phyloP scores from a whole-genome alignment of 768 basidiomycete species.

The Pleurotus sapidus region DNA sequence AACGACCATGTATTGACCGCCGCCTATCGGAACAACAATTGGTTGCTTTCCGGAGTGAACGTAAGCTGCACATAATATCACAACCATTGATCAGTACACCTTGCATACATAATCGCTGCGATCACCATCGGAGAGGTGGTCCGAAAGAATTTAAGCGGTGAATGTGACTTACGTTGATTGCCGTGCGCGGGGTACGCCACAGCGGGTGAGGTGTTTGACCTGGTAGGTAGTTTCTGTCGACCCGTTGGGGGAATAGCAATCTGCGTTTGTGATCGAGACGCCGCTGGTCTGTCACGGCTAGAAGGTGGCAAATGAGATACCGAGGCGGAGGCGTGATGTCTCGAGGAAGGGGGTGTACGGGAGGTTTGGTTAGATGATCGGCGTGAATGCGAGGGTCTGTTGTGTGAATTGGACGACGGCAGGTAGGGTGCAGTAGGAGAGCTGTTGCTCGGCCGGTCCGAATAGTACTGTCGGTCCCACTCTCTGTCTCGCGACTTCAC shows the following conservation, averaged over 20 bases:
- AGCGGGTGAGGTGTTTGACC: slow-evolving; percentile 1
- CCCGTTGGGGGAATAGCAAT: slow-evolving; percentile 1
- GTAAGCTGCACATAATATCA: background rate
- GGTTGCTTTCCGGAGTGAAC: background rate
- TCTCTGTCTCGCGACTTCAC: background rate
- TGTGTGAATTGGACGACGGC: background rate
- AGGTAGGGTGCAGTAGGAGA: background rate
- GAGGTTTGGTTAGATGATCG: background rate
- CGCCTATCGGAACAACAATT: background rate
- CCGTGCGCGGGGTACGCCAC: slow-evolving; percentile 1
- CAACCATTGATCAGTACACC: background rate
- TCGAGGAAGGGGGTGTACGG: background rate
- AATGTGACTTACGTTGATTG: slow-evolving; percentile 2
- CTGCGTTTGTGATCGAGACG: slow-evolving; percentile 3
- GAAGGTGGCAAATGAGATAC: background rate
- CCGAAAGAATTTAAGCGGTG: background rate
- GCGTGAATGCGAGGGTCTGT: slow-evolving; percentile 1
- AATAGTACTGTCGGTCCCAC: background rate
- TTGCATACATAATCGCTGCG: background rate
- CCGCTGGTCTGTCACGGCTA: background rate
- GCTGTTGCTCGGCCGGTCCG: background rate
- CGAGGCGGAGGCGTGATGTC: slow-evolving; percentile 6
- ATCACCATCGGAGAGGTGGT: too few relatives aligned
- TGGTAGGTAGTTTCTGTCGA: background rate
- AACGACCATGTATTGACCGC: slow-evolving; percentile 2